Base-by-base conservation (phyloP, 108 stramenopile genomes). In the Cyclotella choctawhatcheeana region DNA sequence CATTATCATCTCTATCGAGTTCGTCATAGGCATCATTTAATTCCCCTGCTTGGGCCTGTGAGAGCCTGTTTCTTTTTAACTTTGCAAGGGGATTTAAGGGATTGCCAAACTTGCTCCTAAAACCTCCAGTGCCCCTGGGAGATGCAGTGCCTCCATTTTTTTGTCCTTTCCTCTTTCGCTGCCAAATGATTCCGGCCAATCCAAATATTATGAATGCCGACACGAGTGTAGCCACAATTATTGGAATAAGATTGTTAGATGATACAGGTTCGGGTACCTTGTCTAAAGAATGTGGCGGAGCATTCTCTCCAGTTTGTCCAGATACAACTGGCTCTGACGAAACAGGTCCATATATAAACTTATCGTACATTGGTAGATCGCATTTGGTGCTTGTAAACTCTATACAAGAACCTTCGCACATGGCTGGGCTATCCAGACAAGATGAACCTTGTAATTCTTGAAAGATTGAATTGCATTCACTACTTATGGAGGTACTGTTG, bases 141-240 rank as follows among this genome's bases (percentile, higher is more conserved):
- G 30, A 32, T 40, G 37, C 35, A 20, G 10, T 22, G 37, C 2
- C 18, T 58, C 69, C n/a, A 25, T 25, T 16, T 58, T 1, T 17
- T 48, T 20, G 31, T 21, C 55, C 37, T 26, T 56, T 79, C 58
- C n/a, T 70, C 44, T 61, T 35, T 54, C 44, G 54, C 24, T 43
- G 20, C 40, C 35, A 44, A 13, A 79, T 50, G 40, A 79, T 73
- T 16, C 63, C 64, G 37, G 33, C 58, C 25, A 79, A 43, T 14
- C 79, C 79, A 67, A 73, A 73, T 10, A 79, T 44, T 1, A 73
- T 44, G 25, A 79, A 79, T 45, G 54, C 60, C 47, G 54, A 44
- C 0, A 79, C 79, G 13, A 73, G 14, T 5, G 60, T 34, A 2
- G 79, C 71, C 5, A 73, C 71, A 29, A 79, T 21, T 24, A 79